Evolutionary conservation across 345 rosid species (phyloP), one percentile per base, ranked within the genome.

Genomic region (Heritiera fomes): DNA sequence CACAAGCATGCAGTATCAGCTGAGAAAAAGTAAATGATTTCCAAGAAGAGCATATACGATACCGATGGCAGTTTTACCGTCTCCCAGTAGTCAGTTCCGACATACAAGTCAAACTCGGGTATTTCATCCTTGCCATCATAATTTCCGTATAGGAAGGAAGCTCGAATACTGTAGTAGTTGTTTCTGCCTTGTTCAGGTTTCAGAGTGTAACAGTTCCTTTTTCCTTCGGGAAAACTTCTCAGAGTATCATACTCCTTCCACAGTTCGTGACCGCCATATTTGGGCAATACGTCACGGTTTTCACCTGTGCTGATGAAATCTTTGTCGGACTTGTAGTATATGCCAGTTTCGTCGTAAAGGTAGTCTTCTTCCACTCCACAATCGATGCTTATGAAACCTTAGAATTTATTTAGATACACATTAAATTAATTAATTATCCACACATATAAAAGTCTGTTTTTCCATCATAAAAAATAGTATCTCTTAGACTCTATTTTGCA

Each of bases 121-220:
- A 9, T 0, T 45, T 43, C n/a, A 13, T 12, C 20, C 41, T 63
- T 65, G 53, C 43, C n/a, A 8, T 83, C 85, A 38, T 79, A 79
- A 74, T 76, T 80, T n/a, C 79, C 86, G 6, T 83, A 80, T 7
- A 0, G 11, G 63, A 83, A 83, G 18, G 6, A 14, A 10, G 76
- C 81, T 30, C 59, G 61, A 56, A 80, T 73, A 0, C 68, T 18
- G 28, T 83, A 77, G 15, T 59, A 52, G 62, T 63, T 43, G 49
- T 49, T 63, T 46, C 62, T 77, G 13, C 86, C 83, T 49, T 63
- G 28, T 17, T 77, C 32, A 1, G 83, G 83, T 15, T 63, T 74
- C 8, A 80, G 79, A 7, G 80, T 77, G 69, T 80, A 83, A 50
- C 81, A 80, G 50, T 82, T 82, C 30, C 61, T 82, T 15, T 5